Conservation (phyloP, 306 rosid species). For the Fagus sylvatica region DNA sequence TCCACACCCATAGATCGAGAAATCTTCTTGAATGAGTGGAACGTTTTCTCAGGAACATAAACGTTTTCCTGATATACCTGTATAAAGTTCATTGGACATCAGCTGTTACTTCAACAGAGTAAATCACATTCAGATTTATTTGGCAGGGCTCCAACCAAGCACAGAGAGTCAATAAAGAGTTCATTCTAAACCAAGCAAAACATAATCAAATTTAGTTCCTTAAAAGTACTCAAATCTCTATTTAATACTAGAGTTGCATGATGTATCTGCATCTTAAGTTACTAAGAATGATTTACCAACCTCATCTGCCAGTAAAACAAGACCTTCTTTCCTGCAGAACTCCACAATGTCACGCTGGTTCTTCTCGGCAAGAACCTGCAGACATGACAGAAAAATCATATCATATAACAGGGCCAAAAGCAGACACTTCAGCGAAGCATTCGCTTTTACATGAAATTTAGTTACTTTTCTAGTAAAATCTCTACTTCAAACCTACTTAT, state of each 20-base stretch:
- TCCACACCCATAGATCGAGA: constrained; percentile 71
- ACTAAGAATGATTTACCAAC: constrained; percentile 36
- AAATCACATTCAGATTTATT: background rate
- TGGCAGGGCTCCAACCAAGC: background rate
- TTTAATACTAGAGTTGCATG: background rate
- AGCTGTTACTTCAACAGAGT: background rate
- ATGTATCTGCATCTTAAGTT: background rate
- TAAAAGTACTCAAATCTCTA: background rate
- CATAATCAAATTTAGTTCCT: background rate
- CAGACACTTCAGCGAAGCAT: background rate
- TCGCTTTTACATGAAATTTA: background rate
- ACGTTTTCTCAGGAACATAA: constrained; percentile 76
- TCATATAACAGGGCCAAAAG: background rate
- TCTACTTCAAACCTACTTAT: constrained; percentile 10
- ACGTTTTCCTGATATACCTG: constrained; percentile 92
- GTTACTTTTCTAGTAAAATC: background rate
- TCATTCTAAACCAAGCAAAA: background rate
- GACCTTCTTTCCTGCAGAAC: constrained; percentile 84
- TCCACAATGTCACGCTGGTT: constrained; percentile 77
- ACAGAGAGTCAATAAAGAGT: background rate
- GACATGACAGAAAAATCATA: constrained; percentile 13
- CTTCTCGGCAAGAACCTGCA: constrained; percentile 67
- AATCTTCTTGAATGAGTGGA: constrained; percentile 87
- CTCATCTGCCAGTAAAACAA: constrained; percentile 98
- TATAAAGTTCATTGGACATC: background rate